A percentile compares a stretch with the other conserved stretches of the same genome.
Conservation (phyloP, 2,329 filamentous ascomycete genomes). For the Penicillium italicum region DNA sequence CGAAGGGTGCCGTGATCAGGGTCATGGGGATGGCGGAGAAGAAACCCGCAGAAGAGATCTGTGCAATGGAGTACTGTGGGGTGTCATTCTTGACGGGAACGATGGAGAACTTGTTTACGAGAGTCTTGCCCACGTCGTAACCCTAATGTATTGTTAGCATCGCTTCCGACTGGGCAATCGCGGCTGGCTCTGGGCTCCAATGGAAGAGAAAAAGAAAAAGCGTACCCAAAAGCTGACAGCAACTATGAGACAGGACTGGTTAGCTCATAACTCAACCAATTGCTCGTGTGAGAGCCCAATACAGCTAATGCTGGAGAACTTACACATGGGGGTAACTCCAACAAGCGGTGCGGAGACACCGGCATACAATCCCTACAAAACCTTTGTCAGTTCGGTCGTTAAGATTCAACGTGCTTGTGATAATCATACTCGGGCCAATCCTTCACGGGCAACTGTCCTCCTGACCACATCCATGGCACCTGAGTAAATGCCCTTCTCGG, state of each 20-base stretch:
- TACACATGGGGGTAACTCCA: constrained; percentile 98
- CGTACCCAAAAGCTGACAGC: constrained; percentile 64
- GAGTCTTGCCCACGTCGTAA: constrained; percentile 89
- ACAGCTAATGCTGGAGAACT: constrained; percentile 40
- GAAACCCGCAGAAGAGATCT: constrained; percentile 90
- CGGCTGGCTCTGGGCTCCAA: not conserved
- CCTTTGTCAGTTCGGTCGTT: constrained; percentile 6
- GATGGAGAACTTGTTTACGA: constrained; percentile 67
- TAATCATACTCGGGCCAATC: constrained; percentile 56
- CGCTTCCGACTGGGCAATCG: not conserved
- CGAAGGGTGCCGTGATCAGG: constrained; percentile 95
- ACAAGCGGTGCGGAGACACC: constrained; percentile 92
- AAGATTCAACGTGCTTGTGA: not conserved
- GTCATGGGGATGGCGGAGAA: constrained; percentile 98
- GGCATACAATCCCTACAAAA: constrained; percentile 75
- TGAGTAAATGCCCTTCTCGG: constrained; percentile 86
- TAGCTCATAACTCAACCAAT: not conserved
- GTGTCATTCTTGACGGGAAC: constrained; percentile 59
- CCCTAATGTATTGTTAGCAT: constrained; percentile 62
- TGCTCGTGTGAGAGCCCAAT: not conserved
- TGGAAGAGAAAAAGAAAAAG: not conserved
- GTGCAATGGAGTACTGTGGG: constrained; percentile 71
- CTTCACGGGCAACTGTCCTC: constrained; percentile 84
- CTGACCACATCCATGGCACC: constrained; percentile 87
- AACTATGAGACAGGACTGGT: constrained; percentile 42